Conservation (phyloP, 2,329 filamentous ascomycete genomes). For the Colletotrichum siamense region DNA sequence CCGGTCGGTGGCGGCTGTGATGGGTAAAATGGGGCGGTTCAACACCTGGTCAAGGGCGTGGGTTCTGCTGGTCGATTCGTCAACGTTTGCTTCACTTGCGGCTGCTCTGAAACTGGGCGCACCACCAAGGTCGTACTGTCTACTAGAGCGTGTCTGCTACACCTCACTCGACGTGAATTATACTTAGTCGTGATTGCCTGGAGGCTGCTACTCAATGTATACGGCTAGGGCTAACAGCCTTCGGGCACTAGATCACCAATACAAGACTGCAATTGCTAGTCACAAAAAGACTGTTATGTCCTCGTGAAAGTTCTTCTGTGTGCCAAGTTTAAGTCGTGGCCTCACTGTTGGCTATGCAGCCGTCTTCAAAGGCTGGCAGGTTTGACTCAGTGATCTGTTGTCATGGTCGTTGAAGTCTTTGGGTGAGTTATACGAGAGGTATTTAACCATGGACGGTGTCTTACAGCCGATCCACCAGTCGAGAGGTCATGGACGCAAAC, state of each 20-base stretch:
- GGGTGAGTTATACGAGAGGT: not conserved
- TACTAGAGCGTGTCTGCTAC: not conserved
- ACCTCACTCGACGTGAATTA: not conserved
- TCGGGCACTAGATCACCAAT: not conserved
- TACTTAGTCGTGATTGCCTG: not conserved
- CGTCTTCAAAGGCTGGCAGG: not conserved
- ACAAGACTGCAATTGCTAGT: not conserved
- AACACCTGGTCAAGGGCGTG: not conserved
- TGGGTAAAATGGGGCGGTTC: not conserved
- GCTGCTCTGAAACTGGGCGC: not conserved
- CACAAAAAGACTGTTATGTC: not conserved
- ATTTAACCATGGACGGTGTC: not conserved
- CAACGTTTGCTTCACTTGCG: not conserved
- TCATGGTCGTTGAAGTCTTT: not conserved
- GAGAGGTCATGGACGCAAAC: not conserved
- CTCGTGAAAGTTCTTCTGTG: not conserved
- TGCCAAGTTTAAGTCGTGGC: not conserved
- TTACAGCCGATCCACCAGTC: not conserved
- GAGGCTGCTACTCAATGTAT: not conserved
- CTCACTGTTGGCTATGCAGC: not conserved
- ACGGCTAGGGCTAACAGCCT: not conserved
- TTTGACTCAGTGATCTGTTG: not conserved
- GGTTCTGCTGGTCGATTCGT: not conserved
- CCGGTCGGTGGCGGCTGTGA: not conserved
- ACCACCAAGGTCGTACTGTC: not conserved